Evolutionary conservation across 768 basidiomycete genomes (phyloP).

Genomic region (Leucogyrophana mollusca): DNA sequence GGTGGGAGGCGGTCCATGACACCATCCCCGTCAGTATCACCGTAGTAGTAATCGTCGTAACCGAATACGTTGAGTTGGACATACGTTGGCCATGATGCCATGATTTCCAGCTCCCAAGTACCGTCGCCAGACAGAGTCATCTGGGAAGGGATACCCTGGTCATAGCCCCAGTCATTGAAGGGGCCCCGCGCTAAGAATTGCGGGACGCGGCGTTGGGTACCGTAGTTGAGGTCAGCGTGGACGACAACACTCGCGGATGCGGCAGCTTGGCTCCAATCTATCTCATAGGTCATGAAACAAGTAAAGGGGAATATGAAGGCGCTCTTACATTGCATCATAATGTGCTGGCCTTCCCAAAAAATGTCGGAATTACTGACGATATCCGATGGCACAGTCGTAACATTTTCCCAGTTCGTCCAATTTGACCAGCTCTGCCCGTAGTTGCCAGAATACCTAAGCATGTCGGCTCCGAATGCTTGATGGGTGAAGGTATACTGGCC

Average conservation of each 20-base stretch:
- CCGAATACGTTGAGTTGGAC: conserved; percentile 90
- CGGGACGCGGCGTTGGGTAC: conserved; percentile 70
- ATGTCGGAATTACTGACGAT: conserved; percentile 45
- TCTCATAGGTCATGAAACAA: conserved; percentile 3
- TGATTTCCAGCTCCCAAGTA: conserved; percentile 85
- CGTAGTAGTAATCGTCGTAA: conserved; percentile 91
- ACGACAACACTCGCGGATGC: conserved; percentile 63
- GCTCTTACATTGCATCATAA: conserved; percentile 82
- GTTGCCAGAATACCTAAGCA: conserved; percentile 83
- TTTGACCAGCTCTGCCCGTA: conserved; percentile 82
- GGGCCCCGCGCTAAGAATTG: conserved; percentile 85
- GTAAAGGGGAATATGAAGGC: conserved; percentile 1
- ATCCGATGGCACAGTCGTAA: conserved; percentile 58
- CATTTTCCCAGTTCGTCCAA: conserved; percentile 80
- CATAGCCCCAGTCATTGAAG: conserved; percentile 92
- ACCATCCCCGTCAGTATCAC: conserved; percentile 85
- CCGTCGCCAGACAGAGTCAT: conserved; percentile 67
- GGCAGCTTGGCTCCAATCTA: conserved; percentile 78
- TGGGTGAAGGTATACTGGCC: conserved; percentile 79
- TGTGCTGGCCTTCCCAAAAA: conserved; percentile 83
- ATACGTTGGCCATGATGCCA: conserved; percentile 88
- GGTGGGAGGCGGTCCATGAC: conserved; percentile 90
- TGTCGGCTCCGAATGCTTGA: conserved; percentile 82
- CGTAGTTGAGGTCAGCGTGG: conserved; percentile 73
- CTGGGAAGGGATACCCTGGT: conserved; percentile 69